Percentiles rank a stretch among this genome's conserved stretches.
Conservation (phyloP, 1,284 basidiomycete genomes). For the Cryptococcus depauperatus region DNA sequence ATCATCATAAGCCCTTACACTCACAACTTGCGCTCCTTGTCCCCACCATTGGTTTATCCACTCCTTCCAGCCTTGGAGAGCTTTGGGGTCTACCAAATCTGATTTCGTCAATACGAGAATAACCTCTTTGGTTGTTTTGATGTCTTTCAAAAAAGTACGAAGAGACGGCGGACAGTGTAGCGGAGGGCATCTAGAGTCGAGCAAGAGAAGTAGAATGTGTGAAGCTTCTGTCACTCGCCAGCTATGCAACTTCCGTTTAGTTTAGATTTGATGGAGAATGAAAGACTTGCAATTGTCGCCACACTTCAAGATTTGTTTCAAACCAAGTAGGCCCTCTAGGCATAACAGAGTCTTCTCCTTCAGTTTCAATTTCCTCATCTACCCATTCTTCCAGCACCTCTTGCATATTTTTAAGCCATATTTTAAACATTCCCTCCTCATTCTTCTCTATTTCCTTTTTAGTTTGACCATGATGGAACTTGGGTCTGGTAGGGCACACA, state of each 20-base stretch:
- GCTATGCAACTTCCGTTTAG: slow-evolving; percentile 46
- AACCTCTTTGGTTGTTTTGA: slow-evolving; percentile 51
- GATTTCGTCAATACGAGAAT: slow-evolving; percentile 78
- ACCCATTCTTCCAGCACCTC: slow-evolving; percentile 54
- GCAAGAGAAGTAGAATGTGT: slow-evolving; percentile 70
- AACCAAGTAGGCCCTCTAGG: slow-evolving; percentile 55
- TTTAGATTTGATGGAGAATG: neutral
- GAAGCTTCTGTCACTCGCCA: slow-evolving; percentile 83
- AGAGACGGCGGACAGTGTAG: slow-evolving; percentile 53
- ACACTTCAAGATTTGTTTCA: slow-evolving; percentile 84
- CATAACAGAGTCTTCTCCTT: slow-evolving; percentile 11
- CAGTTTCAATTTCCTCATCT: slow-evolving; percentile 19
- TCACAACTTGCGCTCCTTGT: slow-evolving; percentile 50
- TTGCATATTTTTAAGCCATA: slow-evolving; percentile 64
- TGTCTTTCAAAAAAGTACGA: slow-evolving; percentile 46
- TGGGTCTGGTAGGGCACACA: slow-evolving; percentile 64
- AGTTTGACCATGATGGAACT: slow-evolving; percentile 71
- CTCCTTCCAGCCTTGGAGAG: slow-evolving; percentile 58
- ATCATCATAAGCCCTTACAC: slow-evolving; percentile 63
- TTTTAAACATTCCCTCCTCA: slow-evolving; percentile 67
- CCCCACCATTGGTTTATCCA: slow-evolving; percentile 55
- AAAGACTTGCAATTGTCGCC: slow-evolving; percentile 63
- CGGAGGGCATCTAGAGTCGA: slow-evolving; percentile 76
- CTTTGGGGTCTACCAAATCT: slow-evolving; percentile 59
- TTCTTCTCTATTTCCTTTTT: slow-evolving; percentile 81